phyloP scores from a whole-genome alignment of 805 yeast species.

The Scheffersomyces ergatensis region DNA sequence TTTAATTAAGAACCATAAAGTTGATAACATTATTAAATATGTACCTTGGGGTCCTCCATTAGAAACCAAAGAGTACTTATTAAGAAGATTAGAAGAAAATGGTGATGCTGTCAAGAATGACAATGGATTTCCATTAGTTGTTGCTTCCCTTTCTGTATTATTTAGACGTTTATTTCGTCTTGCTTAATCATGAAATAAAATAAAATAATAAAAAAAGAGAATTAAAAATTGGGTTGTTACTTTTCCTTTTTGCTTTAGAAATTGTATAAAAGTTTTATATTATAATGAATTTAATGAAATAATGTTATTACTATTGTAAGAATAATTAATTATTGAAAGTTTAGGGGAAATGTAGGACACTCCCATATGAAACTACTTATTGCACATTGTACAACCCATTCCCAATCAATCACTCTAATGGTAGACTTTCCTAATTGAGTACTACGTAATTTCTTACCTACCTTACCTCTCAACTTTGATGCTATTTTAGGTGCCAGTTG shows the following conservation, averaged over 20 bases:
- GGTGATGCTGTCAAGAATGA: conserved; percentile 91
- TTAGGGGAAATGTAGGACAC: conserved; percentile 10
- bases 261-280: background rate
- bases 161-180: conserved; percentile 20
- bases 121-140: conserved; percentile 73
- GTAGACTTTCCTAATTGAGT: background rate
- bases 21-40: conserved; percentile 80
- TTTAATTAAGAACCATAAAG: conserved; percentile 61
- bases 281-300: background rate
- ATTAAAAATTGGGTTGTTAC: too few relatives aligned
- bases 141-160: conserved; percentile 40
- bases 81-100: conserved; percentile 90
- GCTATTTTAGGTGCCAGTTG: background rate
- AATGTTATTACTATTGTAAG: background rate
- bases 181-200: conserved; percentile 4
- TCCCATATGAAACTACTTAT: conserved; percentile 39
- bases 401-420: conserved; percentile 49
- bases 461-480: background rate
- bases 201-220: too few relatives aligned
- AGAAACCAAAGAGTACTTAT: conserved; percentile 86
- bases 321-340: background rate
- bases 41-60: conserved; percentile 98
- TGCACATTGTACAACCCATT: conserved; percentile 65
- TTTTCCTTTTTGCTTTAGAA: background rate
- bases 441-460: background rate